These are phyloP conservation scores for Malania oleifera DNA, from an alignment of 164 flowering plant genomes.

Conservation along the genomic window DNA sequence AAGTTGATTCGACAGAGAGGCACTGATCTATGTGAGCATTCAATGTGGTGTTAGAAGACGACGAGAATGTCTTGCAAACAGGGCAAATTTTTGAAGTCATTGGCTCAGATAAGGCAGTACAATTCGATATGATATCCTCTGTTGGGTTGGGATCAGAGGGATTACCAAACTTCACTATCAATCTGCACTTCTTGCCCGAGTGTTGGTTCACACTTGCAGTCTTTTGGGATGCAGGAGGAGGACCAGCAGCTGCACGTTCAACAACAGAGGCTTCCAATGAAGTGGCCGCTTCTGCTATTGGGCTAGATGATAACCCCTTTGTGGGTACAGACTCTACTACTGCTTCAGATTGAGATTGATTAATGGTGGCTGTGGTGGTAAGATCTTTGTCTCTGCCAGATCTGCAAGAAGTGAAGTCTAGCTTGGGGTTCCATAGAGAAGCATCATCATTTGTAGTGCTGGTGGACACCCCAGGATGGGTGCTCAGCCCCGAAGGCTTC, in stretches of 20 bases:
- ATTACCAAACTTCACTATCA: constrained; percentile 43
- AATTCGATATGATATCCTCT: constrained; percentile 41
- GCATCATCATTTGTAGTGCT: constrained; percentile 12
- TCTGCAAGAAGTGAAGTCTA: constrained; percentile 21
- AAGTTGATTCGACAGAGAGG: constrained; percentile 58
- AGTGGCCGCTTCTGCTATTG: constrained; percentile 19
- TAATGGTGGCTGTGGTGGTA: constrained; percentile 24
- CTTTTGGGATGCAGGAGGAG: constrained; percentile 21
- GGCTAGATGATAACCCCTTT: constrained; percentile 16
- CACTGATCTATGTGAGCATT: constrained; percentile 99
- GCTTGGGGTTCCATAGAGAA: constrained; percentile 12
- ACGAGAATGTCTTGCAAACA: constrained; percentile 82
- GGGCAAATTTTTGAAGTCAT: constrained; percentile 91
- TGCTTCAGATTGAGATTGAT: constrained; percentile 21
- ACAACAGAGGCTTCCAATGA: constrained; percentile 20
- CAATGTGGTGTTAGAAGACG: constrained; percentile 87
- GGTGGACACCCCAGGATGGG: constrained; percentile 14
- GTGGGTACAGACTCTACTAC: constrained; percentile 23
- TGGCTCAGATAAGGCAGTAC: constrained; percentile 39
- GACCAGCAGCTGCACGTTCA: constrained; percentile 20
- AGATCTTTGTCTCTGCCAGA: constrained; percentile 29
- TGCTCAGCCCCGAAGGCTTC: constrained; percentile 10
- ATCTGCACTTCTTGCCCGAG: constrained; percentile 46
- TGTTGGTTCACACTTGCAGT: constrained; percentile 14
- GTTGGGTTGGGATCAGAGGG: constrained; percentile 28